A percentile compares a stretch with the other conserved stretches of the same genome.
These are phyloP conservation scores for Candida pseudofarinosa DNA, from an alignment of 805 yeast genomes.

Conservation along the genomic window DNA sequence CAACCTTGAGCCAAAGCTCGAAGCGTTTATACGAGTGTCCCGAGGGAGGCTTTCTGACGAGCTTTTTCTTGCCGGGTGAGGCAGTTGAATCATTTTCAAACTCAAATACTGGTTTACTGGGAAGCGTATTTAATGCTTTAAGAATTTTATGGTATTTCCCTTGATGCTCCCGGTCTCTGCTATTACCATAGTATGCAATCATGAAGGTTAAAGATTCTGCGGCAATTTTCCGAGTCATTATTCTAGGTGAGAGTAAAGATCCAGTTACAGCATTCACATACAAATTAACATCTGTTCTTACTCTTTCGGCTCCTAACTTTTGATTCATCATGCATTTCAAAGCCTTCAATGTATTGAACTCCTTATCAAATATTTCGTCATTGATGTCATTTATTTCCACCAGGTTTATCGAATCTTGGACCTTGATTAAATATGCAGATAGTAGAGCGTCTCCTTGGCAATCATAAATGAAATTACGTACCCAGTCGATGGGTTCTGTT, in stretches of 20 bases:
- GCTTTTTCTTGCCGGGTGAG: slow-evolving; percentile 15
- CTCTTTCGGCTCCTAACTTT: slow-evolving; percentile 57
- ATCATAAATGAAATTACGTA: slow-evolving; percentile 60
- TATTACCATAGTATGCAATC: slow-evolving; percentile 35
- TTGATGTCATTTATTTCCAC: slow-evolving; percentile 35
- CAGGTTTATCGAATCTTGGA: slow-evolving; percentile 46
- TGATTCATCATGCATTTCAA: slow-evolving; percentile 69
- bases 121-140: slow-evolving; percentile 46
- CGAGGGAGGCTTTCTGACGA: slow-evolving; percentile 34
- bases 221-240: slow-evolving; percentile 72
- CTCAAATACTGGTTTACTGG: slow-evolving; percentile 35
- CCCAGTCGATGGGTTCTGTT: slow-evolving; percentile 85
- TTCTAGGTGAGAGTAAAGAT: slow-evolving; percentile 69
- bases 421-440: slow-evolving; percentile 47
- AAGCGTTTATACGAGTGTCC: slow-evolving; percentile 45
- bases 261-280: slow-evolving; percentile 61
- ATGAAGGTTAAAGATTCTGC: slow-evolving; percentile 65
- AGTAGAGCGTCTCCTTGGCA: slow-evolving; percentile 80
- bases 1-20: slow-evolving; percentile 67
- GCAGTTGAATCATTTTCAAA: slow-evolving; percentile 21
- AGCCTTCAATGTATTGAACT: slow-evolving; percentile 72
- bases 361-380: slow-evolving; percentile 60
- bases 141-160: slow-evolving; percentile 55
- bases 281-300: slow-evolving; percentile 38
- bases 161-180: slow-evolving; percentile 24